Conservation (phyloP, 306 rosid genomes). For the Casuarina cunninghamiana region DNA sequence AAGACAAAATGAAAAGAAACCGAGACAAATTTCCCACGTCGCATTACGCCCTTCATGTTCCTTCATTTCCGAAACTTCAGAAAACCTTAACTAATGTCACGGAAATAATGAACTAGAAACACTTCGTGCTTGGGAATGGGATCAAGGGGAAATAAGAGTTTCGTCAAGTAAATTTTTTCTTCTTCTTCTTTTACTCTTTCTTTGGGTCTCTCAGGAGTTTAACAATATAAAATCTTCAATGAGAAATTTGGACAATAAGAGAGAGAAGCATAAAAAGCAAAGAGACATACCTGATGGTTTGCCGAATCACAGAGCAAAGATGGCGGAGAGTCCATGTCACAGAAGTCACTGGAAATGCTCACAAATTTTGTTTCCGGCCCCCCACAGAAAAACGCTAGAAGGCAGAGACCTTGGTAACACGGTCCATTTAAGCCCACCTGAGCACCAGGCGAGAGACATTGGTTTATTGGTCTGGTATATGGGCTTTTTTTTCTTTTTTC, state of each 20-base stretch:
- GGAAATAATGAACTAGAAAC: too few relatives aligned
- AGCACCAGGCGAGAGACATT: fast-evolving
- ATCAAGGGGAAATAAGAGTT: neutral
- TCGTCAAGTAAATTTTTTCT: too few relatives aligned
- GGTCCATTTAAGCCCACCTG: neutral
- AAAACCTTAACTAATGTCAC: neutral
- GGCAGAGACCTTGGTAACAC: neutral
- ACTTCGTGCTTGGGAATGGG: too few relatives aligned
- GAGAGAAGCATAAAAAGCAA: neutral
- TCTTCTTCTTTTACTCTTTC: too few relatives aligned
- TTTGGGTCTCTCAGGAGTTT: neutral
- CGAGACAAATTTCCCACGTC: neutral
- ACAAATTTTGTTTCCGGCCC: neutral
- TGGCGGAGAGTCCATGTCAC: neutral
- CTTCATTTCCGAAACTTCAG: neutral
- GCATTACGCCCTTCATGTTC: neutral
- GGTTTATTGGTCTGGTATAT: neutral
- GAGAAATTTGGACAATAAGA: neutral
- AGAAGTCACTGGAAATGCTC: neutral
- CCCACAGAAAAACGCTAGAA: too few relatives aligned
- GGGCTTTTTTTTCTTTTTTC: too few relatives aligned
- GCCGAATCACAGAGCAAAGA: neutral
- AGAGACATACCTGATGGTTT: neutral
- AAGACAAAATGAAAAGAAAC: neutral
- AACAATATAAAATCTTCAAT: neutral